A percentile compares a stretch with the other conserved stretches of the same genome.
Evolutionary conservation across 1,284 basidiomycete species (phyloP).

Genomic region (Ustilago xerochloae): DNA sequence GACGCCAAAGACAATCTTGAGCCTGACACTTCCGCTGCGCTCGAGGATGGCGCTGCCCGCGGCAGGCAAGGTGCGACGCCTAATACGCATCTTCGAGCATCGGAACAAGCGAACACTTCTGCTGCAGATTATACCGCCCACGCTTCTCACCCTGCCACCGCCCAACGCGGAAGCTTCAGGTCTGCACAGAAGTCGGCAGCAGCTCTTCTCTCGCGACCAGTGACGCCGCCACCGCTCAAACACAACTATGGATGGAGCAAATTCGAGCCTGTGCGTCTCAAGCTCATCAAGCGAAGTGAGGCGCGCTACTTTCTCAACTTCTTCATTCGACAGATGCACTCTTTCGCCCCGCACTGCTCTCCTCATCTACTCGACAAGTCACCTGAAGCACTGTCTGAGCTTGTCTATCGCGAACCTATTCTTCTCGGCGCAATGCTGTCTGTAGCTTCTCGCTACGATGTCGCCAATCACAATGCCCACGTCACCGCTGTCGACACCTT

Average conservation of each 20-base stretch:
- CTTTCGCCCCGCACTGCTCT: constrained; percentile 53
- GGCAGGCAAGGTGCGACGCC: not conserved
- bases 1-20: constrained; percentile 1
- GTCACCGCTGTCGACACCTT: constrained; percentile 46
- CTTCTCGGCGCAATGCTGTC: constrained; percentile 56
- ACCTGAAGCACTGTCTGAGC: constrained; percentile 48
- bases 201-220: constrained; percentile 26
- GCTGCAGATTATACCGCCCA: not conserved
- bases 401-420: constrained; percentile 48
- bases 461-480: constrained; percentile 45
- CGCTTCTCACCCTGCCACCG: constrained; percentile 1
- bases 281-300: constrained; percentile 50
- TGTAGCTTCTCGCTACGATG: constrained; percentile 51
- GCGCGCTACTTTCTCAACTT: constrained; percentile 52
- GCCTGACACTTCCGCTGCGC: not conserved
- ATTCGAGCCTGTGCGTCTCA: constrained; percentile 53
- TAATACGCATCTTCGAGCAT: not conserved
- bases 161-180: constrained; percentile 6
- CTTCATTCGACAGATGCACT: constrained; percentile 51
- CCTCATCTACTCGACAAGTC: constrained; percentile 48
- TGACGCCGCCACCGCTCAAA: constrained; percentile 49
- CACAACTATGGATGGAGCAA: constrained; percentile 52
- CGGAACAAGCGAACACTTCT: constrained; percentile 8
- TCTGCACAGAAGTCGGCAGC: constrained; percentile 28
- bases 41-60: not conserved